These are phyloP conservation scores for Zarea fungicola DNA, from an alignment of 2,329 filamentous ascomycete species.

Conservation along the genomic window DNA sequence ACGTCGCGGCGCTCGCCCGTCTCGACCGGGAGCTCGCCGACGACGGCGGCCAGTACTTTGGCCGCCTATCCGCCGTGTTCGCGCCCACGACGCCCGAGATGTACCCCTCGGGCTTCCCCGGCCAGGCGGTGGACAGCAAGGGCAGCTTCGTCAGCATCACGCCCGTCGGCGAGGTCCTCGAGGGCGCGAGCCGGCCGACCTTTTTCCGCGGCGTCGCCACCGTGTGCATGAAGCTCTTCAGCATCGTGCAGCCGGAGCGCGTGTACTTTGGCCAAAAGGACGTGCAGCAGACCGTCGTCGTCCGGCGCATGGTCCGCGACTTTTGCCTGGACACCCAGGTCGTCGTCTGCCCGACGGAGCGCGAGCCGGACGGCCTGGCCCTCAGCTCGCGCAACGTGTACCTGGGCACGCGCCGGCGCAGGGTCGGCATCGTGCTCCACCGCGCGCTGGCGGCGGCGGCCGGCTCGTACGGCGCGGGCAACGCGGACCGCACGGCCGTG, in stretches of 20 bases:
- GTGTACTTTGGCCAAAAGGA: conserved; percentile 98
- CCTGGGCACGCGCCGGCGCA: conserved; percentile 68
- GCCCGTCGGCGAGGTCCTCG: conserved; percentile 72
- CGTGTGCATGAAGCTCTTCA: conserved; percentile 76
- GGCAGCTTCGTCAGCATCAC: conserved; percentile 92
- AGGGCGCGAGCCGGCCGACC: conserved; percentile 80
- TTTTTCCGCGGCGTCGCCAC: conserved; percentile 97
- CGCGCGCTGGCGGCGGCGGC: conserved; percentile 68
- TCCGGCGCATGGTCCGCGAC: conserved; percentile 80
- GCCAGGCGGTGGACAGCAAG: conserved; percentile 65
- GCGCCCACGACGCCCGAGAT: conserved; percentile 77
- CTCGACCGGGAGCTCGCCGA: conserved; percentile 70
- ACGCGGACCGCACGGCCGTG: conserved; percentile 57
- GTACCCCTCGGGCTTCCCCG: conserved; percentile 78
- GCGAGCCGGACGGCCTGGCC: conserved; percentile 78
- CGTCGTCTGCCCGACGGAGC: conserved; percentile 65
- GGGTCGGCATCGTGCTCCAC: conserved; percentile 66
- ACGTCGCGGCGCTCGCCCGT: conserved; percentile 60
- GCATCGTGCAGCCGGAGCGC: conserved; percentile 53
- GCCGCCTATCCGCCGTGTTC: conserved; percentile 76
- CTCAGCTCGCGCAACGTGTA: conserved; percentile 94
- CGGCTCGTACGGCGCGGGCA: conserved; percentile 52
- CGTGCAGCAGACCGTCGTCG: conserved; percentile 89
- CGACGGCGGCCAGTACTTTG: conserved; percentile 52
- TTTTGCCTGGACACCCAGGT: conserved; percentile 76